A percentile compares a stretch with the other conserved stretches of the same genome.
These are phyloP conservation scores for Skeletonema potamos DNA, from an alignment of 108 stramenopile species.

Conservation along the genomic window DNA sequence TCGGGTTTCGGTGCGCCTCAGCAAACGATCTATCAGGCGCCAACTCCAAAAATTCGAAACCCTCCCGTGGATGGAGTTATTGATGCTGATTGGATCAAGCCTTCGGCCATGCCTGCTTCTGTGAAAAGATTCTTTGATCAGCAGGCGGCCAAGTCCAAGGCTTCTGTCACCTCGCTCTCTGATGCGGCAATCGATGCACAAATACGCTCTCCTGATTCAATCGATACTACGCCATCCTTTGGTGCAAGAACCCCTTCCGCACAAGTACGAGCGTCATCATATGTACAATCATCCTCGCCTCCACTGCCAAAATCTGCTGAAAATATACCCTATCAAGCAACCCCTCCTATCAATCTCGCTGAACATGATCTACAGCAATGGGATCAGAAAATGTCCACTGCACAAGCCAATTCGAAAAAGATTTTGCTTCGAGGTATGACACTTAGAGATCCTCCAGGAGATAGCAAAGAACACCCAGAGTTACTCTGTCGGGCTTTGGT, in stretches of 20 bases:
- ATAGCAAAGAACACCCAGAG: slow-evolving; percentile 35
- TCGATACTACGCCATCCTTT: neutral
- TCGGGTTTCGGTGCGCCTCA: slow-evolving; percentile 7
- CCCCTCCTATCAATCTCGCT: neutral
- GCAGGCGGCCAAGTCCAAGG: neutral
- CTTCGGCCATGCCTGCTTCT: neutral
- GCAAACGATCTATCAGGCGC: slow-evolving; percentile 2
- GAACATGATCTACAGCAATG: slow-evolving; percentile 10
- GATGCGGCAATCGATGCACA: neutral
- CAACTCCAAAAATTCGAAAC: neutral
- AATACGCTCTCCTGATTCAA: neutral
- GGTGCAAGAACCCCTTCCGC: neutral
- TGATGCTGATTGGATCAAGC: slow-evolving; percentile 5
- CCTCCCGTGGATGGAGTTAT: neutral
- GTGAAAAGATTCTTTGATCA: neutral
- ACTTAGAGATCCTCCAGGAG: slow-evolving; percentile 28
- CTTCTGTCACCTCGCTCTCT: neutral
- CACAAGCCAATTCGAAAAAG: slow-evolving; percentile 6
- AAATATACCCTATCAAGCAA: neutral
- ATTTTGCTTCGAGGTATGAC: neutral
- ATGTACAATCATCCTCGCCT: neutral
- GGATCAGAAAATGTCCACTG: slow-evolving; percentile 9
- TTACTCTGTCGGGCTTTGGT: slow-evolving; percentile 17
- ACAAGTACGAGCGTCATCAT: neutral
- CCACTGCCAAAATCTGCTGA: neutral